A percentile compares a stretch with the other conserved stretches of the same genome.
Evolutionary conservation across 1,284 basidiomycete species (phyloP).

Genomic region (Leccinum cinnamomeum): DNA sequence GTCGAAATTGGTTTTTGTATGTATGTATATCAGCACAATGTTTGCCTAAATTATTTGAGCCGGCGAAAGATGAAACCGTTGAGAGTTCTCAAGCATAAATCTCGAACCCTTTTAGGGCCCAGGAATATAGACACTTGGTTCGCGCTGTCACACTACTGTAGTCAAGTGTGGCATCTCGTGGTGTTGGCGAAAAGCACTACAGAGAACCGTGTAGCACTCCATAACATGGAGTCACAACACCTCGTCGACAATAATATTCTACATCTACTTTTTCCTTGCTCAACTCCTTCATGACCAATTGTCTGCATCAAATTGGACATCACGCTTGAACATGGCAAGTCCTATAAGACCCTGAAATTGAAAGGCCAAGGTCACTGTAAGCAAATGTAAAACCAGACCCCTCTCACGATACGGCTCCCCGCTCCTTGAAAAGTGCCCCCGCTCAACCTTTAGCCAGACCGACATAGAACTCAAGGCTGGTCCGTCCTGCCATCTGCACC

Average conservation of each 20-base stretch:
- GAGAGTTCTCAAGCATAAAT: too few relatives aligned
- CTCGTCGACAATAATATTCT: too few relatives aligned
- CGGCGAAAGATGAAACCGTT: not conserved
- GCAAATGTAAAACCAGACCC: slow-evolving; percentile 11
- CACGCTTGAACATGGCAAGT: slow-evolving; percentile 88
- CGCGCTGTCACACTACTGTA: too few relatives aligned
- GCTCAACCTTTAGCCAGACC: slow-evolving; percentile 78
- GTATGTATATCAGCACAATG: not conserved
- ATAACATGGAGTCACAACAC: too few relatives aligned
- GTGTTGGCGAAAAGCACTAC: too few relatives aligned
- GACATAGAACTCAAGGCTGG: slow-evolving; percentile 57
- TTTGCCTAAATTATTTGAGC: not conserved
- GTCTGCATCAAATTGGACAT: slow-evolving; percentile 88
- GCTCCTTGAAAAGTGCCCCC: slow-evolving; percentile 32
- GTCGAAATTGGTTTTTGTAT: not conserved
- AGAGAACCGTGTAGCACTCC: too few relatives aligned
- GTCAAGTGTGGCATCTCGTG: too few relatives aligned
- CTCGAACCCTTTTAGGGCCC: too few relatives aligned
- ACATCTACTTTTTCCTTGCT: too few relatives aligned
- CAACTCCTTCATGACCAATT: slow-evolving; percentile 44
- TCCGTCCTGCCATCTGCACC: slow-evolving; percentile 95
- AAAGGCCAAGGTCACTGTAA: slow-evolving; percentile 71
- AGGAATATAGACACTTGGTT: too few relatives aligned
- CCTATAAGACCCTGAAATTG: slow-evolving; percentile 55
- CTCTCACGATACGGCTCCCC: slow-evolving; percentile 19